Base-by-base conservation (phyloP, 2,329 filamentous ascomycete genomes). In the Aplosporella prunicola region DNA sequence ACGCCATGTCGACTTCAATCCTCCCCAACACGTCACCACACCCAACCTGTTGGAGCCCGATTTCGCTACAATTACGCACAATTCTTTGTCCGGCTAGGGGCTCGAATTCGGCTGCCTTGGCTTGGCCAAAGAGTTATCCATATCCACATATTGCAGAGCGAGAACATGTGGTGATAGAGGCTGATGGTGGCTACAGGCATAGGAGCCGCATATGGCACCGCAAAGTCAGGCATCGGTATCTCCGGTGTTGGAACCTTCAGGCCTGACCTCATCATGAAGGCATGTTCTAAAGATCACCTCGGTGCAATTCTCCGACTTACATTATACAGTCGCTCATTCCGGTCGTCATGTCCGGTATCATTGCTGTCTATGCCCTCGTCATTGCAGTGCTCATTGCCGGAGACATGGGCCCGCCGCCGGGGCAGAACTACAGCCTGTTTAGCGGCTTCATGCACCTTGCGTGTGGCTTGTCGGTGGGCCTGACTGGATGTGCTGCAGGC, bases 341-440 rank as follows among this genome's bases (percentile, higher is more conserved):
- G 45, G 83, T 91, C 48, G 80, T 98, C 69, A 98, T 98, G 91
- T 93, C 91, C 51, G 91, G 91, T 76, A 98, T 98, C 59, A 86
- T 98, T 55, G 91, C 91, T 41, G 91, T 98, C 49, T 98, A 98
- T 67, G 85, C 88, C 35, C 82, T 98, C 51, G 91, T 98, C 54
- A 88, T 98, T 50, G 83, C 89, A 13, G 91, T 98, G 55, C 76
- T 98, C 50, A 98, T 98, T 60, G 85, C 87, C 39, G 82, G 86
- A 62, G 86, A 94, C 60, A 78, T 96, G 60, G 74, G 72, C 33
- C 83, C 87, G 18, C 82, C 80, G 40, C 71, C 74, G 11, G 65
- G 65, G 14, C 67, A 72, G 47, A 71, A 71, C 56, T 94, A 93
- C 67, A 87, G 79, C 55, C 69, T 96, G 47, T 98, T 91, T 67